These are phyloP conservation scores for Hanseniaspora singularis DNA, from an alignment of 805 yeast species.

Conservation along the genomic window DNA sequence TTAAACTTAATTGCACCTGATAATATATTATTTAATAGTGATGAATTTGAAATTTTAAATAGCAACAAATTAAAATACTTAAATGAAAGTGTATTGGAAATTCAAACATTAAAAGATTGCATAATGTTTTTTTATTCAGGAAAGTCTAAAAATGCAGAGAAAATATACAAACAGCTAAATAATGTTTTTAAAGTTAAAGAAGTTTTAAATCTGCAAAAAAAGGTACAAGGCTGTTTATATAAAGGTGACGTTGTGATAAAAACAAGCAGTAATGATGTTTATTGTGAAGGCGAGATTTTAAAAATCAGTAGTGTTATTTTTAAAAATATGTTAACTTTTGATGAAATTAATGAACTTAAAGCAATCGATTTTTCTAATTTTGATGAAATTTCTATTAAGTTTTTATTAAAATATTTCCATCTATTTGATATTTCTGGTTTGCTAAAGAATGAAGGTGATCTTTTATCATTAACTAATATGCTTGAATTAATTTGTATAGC, in stretches of 20 bases:
- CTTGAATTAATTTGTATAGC: slow-evolving; percentile 29
- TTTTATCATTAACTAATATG: slow-evolving; percentile 18
- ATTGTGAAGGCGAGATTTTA: slow-evolving; percentile 43
- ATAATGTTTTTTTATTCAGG: slow-evolving; percentile 5
- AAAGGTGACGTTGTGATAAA: slow-evolving; percentile 35
- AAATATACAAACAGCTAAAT: slow-evolving; percentile 17
- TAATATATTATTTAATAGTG: slow-evolving; percentile 18
- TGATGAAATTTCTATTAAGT: slow-evolving; percentile 32
- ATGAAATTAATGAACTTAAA: slow-evolving; percentile 21
- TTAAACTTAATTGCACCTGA: slow-evolving; percentile 12
- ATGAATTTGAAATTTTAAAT: slow-evolving; percentile 11
- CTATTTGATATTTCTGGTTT: slow-evolving; percentile 32
- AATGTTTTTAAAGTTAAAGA: slow-evolving; percentile 24
- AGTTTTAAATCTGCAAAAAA: slow-evolving; percentile 7
- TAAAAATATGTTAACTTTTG: slow-evolving; percentile 40
- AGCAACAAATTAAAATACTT: slow-evolving; percentile 13
- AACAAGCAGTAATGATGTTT: slow-evolving; percentile 36
- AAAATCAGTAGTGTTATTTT: slow-evolving; percentile 50
- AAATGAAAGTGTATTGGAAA: neutral
- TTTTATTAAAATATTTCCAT: slow-evolving; percentile 44
- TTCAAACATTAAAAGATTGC: slow-evolving; percentile 12
- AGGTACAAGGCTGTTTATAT: neutral
- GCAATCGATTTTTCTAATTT: slow-evolving; percentile 37
- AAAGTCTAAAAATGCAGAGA: neutral
- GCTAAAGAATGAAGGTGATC: slow-evolving; percentile 13